Percentiles rank a stretch among this genome's conserved stretches.
phyloP scores from a whole-genome alignment of 202 grass and related monocot genomes.

The Elaeis oleifera region DNA sequence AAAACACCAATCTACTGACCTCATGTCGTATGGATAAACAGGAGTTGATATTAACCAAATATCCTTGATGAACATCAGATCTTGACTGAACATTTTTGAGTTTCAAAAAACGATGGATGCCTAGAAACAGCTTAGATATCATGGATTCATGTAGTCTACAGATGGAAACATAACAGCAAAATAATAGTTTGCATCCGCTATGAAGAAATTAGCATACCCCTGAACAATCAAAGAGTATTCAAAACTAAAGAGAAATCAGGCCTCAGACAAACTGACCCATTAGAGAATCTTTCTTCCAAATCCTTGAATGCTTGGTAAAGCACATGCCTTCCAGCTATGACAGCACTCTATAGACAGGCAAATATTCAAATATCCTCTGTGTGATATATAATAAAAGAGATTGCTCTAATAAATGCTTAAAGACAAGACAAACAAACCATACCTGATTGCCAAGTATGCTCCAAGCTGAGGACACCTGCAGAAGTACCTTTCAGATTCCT shows the following conservation, averaged over 20 bases:
- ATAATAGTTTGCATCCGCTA: background rate
- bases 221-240: background rate
- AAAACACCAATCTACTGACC: no score
- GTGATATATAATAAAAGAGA: no score
- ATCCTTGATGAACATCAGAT: no score
- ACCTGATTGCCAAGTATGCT: slow-evolving; percentile 91
- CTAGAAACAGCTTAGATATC: no score
- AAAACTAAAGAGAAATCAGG: background rate
- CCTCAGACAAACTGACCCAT: slow-evolving; percentile 44
- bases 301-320: slow-evolving; percentile 49
- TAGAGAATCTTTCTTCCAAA: slow-evolving; percentile 67
- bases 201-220: background rate
- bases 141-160: no score
- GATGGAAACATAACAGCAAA: no score
- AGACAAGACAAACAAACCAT: slow-evolving; percentile 5
- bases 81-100: no score
- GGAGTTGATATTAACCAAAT: no score
- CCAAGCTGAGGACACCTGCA: slow-evolving; percentile 42
- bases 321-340: slow-evolving; percentile 55
- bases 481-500: slow-evolving; percentile 26
- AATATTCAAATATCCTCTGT: background rate
- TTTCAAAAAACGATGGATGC: no score
- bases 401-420: background rate
- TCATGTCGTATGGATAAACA: no score
- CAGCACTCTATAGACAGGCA: slow-evolving; percentile 53